Evolutionary conservation across 179 eudicot species (phyloP), one percentile per base, ranked within the genome.

Genomic region (Nepenthes alata): DNA sequence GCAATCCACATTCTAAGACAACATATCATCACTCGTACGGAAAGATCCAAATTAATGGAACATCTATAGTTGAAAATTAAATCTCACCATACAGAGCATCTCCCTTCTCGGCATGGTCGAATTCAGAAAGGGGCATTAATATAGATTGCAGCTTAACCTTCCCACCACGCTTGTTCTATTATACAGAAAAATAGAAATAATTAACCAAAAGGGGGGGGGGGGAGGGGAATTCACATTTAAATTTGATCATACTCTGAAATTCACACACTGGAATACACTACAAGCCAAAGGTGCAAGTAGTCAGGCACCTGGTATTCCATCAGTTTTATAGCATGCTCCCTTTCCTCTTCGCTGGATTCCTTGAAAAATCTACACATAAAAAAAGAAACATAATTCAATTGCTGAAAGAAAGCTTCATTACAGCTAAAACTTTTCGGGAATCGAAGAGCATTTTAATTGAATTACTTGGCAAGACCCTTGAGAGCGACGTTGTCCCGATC

Each of bases 401-500:
- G 25, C 25, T 25, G 1, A 25, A 25, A 25, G 1, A 25, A 25
- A 25, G 0, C 25, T 25, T 25, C 25, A 25, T 25, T 25, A 25
- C 25, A 25, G 25, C 25, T 25, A 25, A 25, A 25, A 25, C 0
- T 25, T 25, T 25, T 25, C 25, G 1, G 25, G 25, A 25, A 25
- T 25, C 25, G 25, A 38, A 16, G 34, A 36, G 2, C 15, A 3
- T 11, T 47, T 13, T 11, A 49, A 51, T 55, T 2, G 34, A 50
- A 52, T 71, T 86, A 93, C 98, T 93, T 93, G 5, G 95, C 98
- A 37, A 91, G 75, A 35, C 98, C 98, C 72, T 82, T 89, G 70
- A 87, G 87, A 47, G 97, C 98, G 58, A 93, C 83, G 59, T 93
- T 93, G 78, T 89, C 98, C 41, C 98, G 69, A 55, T 93, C 95